These are phyloP conservation scores for Cyberlindnera bimundalis DNA, from an alignment of 805 yeast species.

Conservation along the genomic window DNA sequence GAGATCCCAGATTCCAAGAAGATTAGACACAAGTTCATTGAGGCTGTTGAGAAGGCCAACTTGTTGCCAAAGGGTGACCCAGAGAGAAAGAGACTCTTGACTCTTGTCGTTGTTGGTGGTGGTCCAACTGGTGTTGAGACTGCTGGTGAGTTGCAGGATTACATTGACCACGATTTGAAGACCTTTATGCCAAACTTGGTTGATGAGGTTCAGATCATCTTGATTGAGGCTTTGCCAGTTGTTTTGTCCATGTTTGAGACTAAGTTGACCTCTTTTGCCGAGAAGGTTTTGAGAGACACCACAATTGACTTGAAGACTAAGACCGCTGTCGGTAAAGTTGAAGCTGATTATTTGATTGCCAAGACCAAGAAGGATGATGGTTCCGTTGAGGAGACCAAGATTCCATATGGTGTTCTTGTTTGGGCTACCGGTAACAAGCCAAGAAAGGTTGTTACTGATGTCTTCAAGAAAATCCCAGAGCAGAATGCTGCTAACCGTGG, in stretches of 20 bases:
- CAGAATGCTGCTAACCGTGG: constrained; percentile 87
- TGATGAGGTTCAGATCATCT: constrained; percentile 76
- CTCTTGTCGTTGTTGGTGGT: constrained; percentile 92
- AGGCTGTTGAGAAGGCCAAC: constrained; percentile 85
- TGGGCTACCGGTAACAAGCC: constrained; percentile 98
- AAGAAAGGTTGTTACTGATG: constrained; percentile 64
- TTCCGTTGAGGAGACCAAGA: constrained; percentile 45
- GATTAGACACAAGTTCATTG: constrained; percentile 78
- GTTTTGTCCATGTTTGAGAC: constrained; percentile 58
- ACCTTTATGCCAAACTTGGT: constrained; percentile 88
- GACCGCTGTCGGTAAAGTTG: constrained; percentile 88
- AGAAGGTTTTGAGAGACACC: constrained; percentile 38
- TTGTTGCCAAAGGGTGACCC: constrained; percentile 72
- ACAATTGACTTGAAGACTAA: constrained; percentile 75
- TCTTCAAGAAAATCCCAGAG: constrained; percentile 68
- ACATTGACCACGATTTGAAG: constrained; percentile 83
- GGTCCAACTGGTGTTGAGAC: constrained; percentile 98
- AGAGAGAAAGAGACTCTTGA: constrained; percentile 81
- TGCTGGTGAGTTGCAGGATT: constrained; percentile 95
- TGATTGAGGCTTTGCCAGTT: constrained; percentile 88
- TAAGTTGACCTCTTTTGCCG: constrained; percentile 42
- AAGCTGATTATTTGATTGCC: constrained; percentile 66
- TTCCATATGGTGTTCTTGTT: constrained; percentile 90
- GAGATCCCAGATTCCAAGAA: constrained; percentile 84
- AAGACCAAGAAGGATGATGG: constrained; percentile 74